Conservation (phyloP, 768 basidiomycete species). For the Lentinus tigrinus region DNA sequence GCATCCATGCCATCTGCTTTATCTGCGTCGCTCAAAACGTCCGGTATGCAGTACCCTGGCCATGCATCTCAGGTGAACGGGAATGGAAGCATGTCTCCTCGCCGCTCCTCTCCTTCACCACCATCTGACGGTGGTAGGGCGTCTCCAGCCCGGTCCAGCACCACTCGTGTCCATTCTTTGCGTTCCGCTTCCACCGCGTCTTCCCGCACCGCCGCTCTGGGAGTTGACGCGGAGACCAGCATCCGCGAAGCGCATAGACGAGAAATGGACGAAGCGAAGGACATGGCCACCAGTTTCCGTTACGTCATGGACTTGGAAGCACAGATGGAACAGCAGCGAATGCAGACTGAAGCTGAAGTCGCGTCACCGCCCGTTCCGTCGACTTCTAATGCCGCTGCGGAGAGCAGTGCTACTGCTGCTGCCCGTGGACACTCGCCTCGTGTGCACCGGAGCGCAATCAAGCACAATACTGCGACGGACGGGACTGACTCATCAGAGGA, state of each 20-base stretch:
- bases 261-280: conserved; percentile 46
- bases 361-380: conserved; percentile 5
- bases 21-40: conserved; percentile 66
- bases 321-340: conserved; percentile 31
- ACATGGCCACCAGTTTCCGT: conserved; percentile 47
- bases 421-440: conserved; percentile 7
- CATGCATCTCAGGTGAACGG: conserved; percentile 23
- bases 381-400: background rate
- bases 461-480: conserved; percentile 19
- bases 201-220: conserved; percentile 21
- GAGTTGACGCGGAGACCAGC: conserved; percentile 19
- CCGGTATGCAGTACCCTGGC: conserved; percentile 55
- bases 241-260: conserved; percentile 41
- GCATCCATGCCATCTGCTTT: conserved; percentile 49
- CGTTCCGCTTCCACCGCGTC: conserved; percentile 26
- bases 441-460: conserved; percentile 24
- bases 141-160: conserved; percentile 12
- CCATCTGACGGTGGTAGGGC: background rate
- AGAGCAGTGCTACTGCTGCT: background rate
- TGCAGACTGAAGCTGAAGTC: conserved; percentile 9
- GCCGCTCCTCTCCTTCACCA: background rate
- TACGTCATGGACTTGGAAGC: conserved; percentile 46
- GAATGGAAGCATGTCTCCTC: conserved; percentile 12
- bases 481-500: background rate
- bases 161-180: conserved; percentile 19